These are phyloP conservation scores for Ogataea salicorniae DNA, from an alignment of 805 yeast species.

Conservation along the genomic window DNA sequence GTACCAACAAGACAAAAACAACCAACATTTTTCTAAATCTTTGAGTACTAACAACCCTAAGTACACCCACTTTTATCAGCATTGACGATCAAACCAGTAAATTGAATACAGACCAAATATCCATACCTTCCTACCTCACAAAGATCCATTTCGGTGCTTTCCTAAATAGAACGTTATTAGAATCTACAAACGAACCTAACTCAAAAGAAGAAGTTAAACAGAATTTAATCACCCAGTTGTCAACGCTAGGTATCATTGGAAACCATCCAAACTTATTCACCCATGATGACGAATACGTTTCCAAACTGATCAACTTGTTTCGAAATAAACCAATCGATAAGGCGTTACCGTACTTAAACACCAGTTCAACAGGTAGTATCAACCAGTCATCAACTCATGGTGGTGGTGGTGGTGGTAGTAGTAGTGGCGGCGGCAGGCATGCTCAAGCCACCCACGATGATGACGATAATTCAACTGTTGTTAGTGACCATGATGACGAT, in stretches of 20 bases:
- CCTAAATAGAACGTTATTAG: slow-evolving; percentile 9
- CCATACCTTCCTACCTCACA: slow-evolving; percentile 21
- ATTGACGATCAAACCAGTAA: background rate
- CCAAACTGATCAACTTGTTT: slow-evolving; percentile 10
- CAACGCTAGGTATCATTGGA: slow-evolving; percentile 20
- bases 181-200: slow-evolving; percentile 7
- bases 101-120: background rate
- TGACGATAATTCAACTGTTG: background rate
- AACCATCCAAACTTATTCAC: slow-evolving; percentile 14
- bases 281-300: slow-evolving; percentile 14
- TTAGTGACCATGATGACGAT: slow-evolving; percentile 4
- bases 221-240: slow-evolving; percentile 8
- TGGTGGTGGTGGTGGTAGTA: background rate
- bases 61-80: no score
- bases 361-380: background rate
- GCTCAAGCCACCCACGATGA: background rate
- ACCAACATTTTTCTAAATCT: no score
- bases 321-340: slow-evolving; percentile 7
- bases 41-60: no score
- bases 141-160: slow-evolving; percentile 18
- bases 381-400: background rate
- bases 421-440: background rate
- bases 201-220: slow-evolving; percentile 13
- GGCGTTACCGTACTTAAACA: background rate
- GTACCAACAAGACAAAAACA: no score